These are phyloP conservation scores for Citrullus mucosospermus DNA, from an alignment of 306 rosid genomes.

Conservation along the genomic window DNA sequence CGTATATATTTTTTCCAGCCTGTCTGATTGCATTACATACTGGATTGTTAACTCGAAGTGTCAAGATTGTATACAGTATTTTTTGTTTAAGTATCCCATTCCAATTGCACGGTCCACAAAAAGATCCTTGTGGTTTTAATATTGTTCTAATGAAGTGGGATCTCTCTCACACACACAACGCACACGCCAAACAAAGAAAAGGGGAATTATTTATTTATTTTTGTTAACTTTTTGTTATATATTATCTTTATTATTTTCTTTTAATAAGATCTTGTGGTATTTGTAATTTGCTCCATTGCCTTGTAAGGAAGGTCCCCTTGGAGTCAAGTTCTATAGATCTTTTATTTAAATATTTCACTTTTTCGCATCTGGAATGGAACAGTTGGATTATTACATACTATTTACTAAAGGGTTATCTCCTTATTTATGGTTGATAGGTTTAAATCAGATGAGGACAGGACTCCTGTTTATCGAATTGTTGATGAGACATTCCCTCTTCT, in stretches of 20 bases:
- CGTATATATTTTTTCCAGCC: neutral
- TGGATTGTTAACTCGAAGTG: neutral
- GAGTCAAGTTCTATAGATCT: neutral
- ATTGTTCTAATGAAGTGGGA: neutral
- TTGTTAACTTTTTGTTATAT: neutral
- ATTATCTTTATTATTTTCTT: neutral
- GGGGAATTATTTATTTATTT: neutral
- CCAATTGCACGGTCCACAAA: neutral
- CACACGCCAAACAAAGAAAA: neutral
- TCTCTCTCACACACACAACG: neutral
- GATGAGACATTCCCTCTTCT: slow-evolving; percentile 90
- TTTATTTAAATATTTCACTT: neutral
- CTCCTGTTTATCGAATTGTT: slow-evolving; percentile 71
- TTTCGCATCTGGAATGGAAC: neutral
- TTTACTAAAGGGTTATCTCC: neutral
- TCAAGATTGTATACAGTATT: neutral
- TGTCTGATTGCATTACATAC: neutral
- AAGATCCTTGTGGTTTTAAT: neutral
- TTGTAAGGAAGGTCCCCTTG: neutral
- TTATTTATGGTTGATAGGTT: slow-evolving; percentile 37
- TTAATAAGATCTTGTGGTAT: neutral
- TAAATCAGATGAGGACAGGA: slow-evolving; percentile 93
- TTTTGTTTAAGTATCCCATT: neutral
- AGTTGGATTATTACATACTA: neutral
- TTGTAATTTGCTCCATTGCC: neutral